Evolutionary conservation across 2,329 filamentous ascomycete species (phyloP), one percentile per base, ranked within the genome.

Genomic region (Aphanoascus verrucosus): DNA sequence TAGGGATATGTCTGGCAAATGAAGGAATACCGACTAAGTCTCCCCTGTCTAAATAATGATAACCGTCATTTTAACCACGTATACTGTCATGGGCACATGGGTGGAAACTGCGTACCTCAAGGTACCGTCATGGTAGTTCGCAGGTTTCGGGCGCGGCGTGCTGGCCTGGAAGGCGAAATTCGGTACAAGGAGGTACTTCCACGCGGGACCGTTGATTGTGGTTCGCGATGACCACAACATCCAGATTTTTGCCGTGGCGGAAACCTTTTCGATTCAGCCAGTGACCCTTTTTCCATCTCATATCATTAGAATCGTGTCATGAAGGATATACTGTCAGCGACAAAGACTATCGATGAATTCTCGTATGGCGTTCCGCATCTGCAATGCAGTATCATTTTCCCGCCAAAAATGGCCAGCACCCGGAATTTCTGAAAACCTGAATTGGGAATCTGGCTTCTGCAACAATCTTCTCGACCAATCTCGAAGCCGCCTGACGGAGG

Each of bases 351-450:
- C 44, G 41, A 71, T 60, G 75, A 74, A 78, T 17, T 63, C 59
- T 52, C 62, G 65, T 51, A 78, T 58, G 1, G 64, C 63, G 20
- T 57, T 57, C 58, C 72, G 68, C 51, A 77, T 64, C 60, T 65
- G 61, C 47, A 52, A 55, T 60, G 73, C 66, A 23, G 75, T 77
- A 7, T 74, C 75, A 44, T 73, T 66, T 58, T 84, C 80, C 8
- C 72, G 63, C 81, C 82, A 85, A 59, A 85, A 85, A 62, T 84
- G 81, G 0, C 80, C 80, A 0, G 79, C 81, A 0, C 72, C 71
- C 12, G 67, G 58, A 20, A 84, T 69, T 58, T 81, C 77, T 1
- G 68, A 62, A 12, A 68, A 70, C 4, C 61, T 64, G 54, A 83
- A 82, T 48, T 57, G 62, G 15, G 78, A 80, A 1, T 65, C 67